Base-by-base conservation (phyloP, 441 rosid genomes). In the Codiaeum variegatum region DNA sequence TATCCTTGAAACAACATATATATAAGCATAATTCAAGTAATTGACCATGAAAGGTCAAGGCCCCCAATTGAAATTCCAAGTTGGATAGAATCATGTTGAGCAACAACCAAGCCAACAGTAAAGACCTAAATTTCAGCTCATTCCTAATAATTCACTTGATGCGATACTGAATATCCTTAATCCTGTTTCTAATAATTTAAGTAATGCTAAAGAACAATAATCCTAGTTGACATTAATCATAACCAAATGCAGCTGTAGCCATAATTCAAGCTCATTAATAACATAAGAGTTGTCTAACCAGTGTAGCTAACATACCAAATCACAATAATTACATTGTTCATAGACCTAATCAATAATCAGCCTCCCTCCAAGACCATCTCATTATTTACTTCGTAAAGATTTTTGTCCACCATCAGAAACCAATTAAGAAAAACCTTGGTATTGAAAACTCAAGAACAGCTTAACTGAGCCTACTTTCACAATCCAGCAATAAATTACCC, bases 401-500 rank as follows among this genome's bases (percentile, higher is more conserved):
- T 19, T 3, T 24, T 4, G 65, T 18, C 54, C 58, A 58, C 31
- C 34, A 46, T 31, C 18, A 4, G 68, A 64, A 66, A 66, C 18
- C n/a, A 58, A 13, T 13, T 0, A 28, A 60, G 19, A 4, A 38
- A 34, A 71, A 36, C 34, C n/a, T 46, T 21, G 38, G n/a, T 71
- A 62, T 28, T 18, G 31, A 69, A 71, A 54, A 62, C 42, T 24
- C 28, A 69, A 69, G 42, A 67, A 58, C 31, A 65, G 64, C 51
- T 66, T 54, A 58, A 71, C n/a, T 31, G 59, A 52, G 55, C 32
- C 15, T 40, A 51, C 16, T 78, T 62, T 52, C 74, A 32, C 58
- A 49, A 71, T 66, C 66, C 18, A 65, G 24, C 23, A 55, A 2
- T 26, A 13, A 44, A 66, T 18, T 21, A 1, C 21, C 59, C 29